Base-by-base conservation (phyloP, 371 early-diverging fungal species). In the Lichtheimia ornata region DNA sequence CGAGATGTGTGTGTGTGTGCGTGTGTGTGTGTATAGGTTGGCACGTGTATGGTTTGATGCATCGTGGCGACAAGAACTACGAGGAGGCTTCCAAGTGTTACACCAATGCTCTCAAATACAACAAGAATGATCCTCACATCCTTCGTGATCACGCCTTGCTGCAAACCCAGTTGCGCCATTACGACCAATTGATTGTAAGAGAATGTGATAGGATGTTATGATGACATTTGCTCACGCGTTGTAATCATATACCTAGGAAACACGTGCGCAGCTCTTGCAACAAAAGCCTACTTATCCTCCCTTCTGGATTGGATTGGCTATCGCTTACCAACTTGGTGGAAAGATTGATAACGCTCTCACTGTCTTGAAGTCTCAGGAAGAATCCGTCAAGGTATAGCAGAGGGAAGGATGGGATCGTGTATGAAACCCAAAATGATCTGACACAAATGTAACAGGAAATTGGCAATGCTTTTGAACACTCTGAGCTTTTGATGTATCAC, bases 41-140 rank as follows among this genome's bases (percentile, higher is more conserved):
- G 99, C 98, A 98, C 68, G 94, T 97, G 12, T 94, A 87, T 67
- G 99, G 99, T 30, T 76, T 98, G 42, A 71, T 96, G 63, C 84
- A 97, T 66, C 91, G 97, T 44, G 83, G 85, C 20, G 97, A 97
- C 72, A 91, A 90, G 72, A 95, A 97, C 72, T 97, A 94, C 69
- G 93, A 86, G 53, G 96, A 97, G 74, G 96, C 97, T 2, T 77
- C 91, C 49, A 94, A 92, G 73, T 95, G 97, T 71, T 98, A 97
- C 74, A 77, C 84, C 11, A 85, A 94, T 50, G 95, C 99, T 14
- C 79, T 96, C 49, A 92, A 88, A 64, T 88, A 84, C 58, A 96
- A 98, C 77, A 91, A 92, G 84, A 91, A 94, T 44, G 97, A 97
- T 73, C 72, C 92, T 56, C 92, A 94, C 65, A 96, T 98, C 65